Base-by-base conservation (phyloP, 305 asterid genomes). In the Fraxinus dipetala region DNA sequence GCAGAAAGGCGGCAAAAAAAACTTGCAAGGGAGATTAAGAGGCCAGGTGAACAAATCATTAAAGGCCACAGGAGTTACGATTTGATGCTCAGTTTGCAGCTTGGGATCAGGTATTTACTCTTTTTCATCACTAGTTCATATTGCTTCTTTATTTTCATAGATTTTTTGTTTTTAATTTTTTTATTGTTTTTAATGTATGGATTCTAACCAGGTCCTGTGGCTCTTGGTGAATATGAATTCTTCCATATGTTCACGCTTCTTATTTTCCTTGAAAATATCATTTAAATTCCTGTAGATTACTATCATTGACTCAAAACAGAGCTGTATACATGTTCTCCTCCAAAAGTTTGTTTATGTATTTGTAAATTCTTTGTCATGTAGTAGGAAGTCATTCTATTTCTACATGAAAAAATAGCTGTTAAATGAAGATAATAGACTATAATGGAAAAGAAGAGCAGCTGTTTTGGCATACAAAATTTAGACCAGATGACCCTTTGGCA, bases 11-110 rank as follows among this genome's bases (percentile, higher is more conserved):
- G 94, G 80, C 91, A 94, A 26, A 96, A 82, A 89, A 93, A 81
- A 81, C 91, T 90, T 82, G 91, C 85, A 0, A 89, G 83, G 85
- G 98, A 92, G 88, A 85, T 93, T 72, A 92, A 93, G 92, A 94
- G 93, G 83, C 91, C 94, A 0, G 98, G 99, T 10, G 98, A 94
- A 85, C 92, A 91, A 77, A 95, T 96, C 80, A 90, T 96, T 79
- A 94, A 96, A 89, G 99, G 99, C 72, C 99, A 96, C 85, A 88
- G 98, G 90, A 96, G 99, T 87, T 96, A 96, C 16, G 98, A 96
- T 89, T 88, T 96, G 86, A 96, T 96, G 99, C 90, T 94, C 38
- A 92, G 97, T 87, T 83, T 96, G 89, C 99, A 94, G 92, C 99
- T 96, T 36, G 99, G 99, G 79, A 96, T 96, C 90, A 96, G 99